Conservation (phyloP, 2,329 filamentous ascomycete species). For the Penicillium sp. region DNA sequence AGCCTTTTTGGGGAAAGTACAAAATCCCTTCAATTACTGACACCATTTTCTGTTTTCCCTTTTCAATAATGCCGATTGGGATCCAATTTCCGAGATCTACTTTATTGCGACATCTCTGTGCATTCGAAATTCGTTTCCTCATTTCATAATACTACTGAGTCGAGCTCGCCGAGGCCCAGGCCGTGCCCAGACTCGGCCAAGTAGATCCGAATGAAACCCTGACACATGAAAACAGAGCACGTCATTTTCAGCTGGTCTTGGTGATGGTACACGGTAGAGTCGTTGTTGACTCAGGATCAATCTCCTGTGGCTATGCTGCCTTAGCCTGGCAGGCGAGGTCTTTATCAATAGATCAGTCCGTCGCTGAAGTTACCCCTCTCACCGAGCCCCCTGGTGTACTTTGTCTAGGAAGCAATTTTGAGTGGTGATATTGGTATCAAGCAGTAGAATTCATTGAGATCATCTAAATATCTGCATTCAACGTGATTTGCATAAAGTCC, state of each 20-base stretch:
- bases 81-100: not conserved
- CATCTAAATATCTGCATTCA: not conserved
- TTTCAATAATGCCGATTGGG: not conserved
- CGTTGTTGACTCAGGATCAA: too few relatives aligned
- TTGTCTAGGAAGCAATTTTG: too few relatives aligned
- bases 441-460: not conserved
- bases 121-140: not conserved
- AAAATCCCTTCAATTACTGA: not conserved
- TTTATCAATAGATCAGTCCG: too few relatives aligned
- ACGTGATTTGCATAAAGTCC: not conserved
- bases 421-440: too few relatives aligned
- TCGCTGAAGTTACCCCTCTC: too few relatives aligned
- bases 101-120: not conserved
- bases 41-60: not conserved
- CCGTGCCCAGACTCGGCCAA: constrained; percentile 1
- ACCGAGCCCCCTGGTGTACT: too few relatives aligned
- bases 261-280: not conserved
- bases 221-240: constrained; percentile 31
- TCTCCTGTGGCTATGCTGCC: too few relatives aligned
- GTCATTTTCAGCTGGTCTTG: constrained; percentile 17
- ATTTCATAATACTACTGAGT: not conserved
- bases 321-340: too few relatives aligned
- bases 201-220: constrained; percentile 6
- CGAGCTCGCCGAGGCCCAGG: not conserved
- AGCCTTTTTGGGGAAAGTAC: not conserved